Percentiles rank a stretch among this genome's conserved stretches.
These are phyloP conservation scores for Apiotrichum laibachii DNA, from an alignment of 1,284 basidiomycete genomes.

Conservation along the genomic window DNA sequence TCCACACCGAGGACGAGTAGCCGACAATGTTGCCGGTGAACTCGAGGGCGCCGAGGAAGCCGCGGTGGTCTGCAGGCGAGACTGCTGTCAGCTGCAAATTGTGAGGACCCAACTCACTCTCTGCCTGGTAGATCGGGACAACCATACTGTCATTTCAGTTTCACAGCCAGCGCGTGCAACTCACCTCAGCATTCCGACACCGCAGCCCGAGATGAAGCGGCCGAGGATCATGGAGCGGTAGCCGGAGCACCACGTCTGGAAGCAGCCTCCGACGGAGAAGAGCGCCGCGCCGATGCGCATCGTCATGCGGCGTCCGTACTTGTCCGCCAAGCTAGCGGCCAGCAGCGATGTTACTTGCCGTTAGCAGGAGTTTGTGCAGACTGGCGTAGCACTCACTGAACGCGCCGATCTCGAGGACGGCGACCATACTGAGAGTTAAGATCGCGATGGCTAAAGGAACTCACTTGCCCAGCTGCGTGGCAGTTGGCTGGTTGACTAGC, in stretches of 20 bases:
- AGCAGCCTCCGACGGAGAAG: constrained; percentile 81
- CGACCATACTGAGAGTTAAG: constrained; percentile 72
- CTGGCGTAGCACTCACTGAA: constrained; percentile 60
- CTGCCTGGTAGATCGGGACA: constrained; percentile 82
- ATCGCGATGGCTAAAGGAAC: no score
- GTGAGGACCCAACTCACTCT: constrained; percentile 13
- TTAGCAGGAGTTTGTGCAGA: not conserved
- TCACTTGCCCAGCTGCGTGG: constrained; percentile 55
- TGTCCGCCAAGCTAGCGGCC: constrained; percentile 82
- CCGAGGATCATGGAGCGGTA: constrained; percentile 85
- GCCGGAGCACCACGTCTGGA: constrained; percentile 84
- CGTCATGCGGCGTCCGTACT: constrained; percentile 80
- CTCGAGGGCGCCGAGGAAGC: constrained; percentile 91
- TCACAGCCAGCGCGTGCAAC: constrained; percentile 39
- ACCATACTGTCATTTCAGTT: constrained; percentile 67
- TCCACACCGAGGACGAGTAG: constrained; percentile 96
- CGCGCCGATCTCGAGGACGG: constrained; percentile 86
- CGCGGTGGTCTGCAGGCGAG: constrained; percentile 58
- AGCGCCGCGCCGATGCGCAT: constrained; percentile 81
- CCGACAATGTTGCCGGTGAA: constrained; percentile 93
- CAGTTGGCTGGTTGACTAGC: constrained; percentile 66
- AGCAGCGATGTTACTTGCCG: constrained; percentile 77
- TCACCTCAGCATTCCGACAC: constrained; percentile 87
- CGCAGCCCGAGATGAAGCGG: constrained; percentile 82
- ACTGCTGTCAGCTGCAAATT: constrained; percentile 21